Evolutionary conservation across 1,284 basidiomycete genomes (phyloP), one percentile per base, ranked within the genome.

Genomic region (Ceratobasidium sp.): DNA sequence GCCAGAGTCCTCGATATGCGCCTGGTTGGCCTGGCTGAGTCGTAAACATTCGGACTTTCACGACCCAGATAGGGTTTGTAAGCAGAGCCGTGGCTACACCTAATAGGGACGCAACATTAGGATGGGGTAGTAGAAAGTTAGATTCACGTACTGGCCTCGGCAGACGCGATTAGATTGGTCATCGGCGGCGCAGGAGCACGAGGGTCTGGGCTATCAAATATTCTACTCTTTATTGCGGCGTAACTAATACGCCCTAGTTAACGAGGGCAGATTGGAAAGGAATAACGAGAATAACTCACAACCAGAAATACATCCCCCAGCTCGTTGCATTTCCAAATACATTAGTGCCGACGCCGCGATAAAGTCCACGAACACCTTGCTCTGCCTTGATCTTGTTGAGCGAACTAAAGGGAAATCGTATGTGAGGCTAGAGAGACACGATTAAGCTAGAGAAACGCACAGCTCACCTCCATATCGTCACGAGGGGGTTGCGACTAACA

Each of bases 1-100:
- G 86, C 87, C 90, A 91, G 69, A 97, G 85, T 3, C 91, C 89
- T n/a, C 88, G 87, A 82, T 97, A 97, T 0, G 93, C 89, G 6
- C 82, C 84, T 41, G 92, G 88, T 75, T 90, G 88, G 74, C 88
- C 86, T 29, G 87, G 82, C 5, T 84, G 85, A 0, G 95, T 94
- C 1, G 96, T 96, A 80, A 99, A 99, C 91, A 99, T 97, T 75
- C 97, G 90, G 7, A 98, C 97, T 85, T 98, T 96, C 76, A 99
- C 93, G 14, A 99, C 95, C 97, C 97, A 99, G 79, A 99, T 91
- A 0, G 98, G 98, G 83, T 99, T 99, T 8, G 98, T 99, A 82
- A 98, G 88, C 76, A 99, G 86, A 0, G 97, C 96, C 1, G 97
- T 98, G 41, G 92, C 90, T 7, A 96, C 94, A 83, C 95, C 95